These are phyloP conservation scores for Malassezia slooffiae DNA, from an alignment of 1,284 basidiomycete species.

Conservation along the genomic window DNA sequence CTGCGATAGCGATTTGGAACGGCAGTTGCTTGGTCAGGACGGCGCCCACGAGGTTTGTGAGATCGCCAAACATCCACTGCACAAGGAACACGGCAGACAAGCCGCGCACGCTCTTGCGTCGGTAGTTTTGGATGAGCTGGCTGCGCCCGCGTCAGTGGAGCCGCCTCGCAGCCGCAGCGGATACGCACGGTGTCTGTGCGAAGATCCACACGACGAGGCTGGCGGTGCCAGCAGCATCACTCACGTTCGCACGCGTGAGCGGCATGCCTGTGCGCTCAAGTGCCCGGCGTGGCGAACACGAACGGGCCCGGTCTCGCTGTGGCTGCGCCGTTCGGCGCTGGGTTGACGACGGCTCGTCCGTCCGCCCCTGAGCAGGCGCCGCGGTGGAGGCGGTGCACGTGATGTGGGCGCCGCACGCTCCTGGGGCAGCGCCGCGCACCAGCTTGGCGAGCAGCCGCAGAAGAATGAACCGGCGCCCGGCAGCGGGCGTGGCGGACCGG, in stretches of 20 bases:
- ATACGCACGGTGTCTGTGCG: constrained; percentile 35
- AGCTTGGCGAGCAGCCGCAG: too few relatives aligned
- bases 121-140: constrained; percentile 40
- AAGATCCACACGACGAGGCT: constrained; percentile 42
- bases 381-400: too few relatives aligned
- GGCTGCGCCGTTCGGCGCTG: too few relatives aligned
- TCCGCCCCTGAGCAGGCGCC: too few relatives aligned
- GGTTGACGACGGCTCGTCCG: too few relatives aligned
- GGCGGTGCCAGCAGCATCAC: constrained; percentile 24
- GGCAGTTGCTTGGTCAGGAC: constrained; percentile 38
- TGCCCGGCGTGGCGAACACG: too few relatives aligned
- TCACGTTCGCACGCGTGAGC: too few relatives aligned
- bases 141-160: background rate
- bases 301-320: too few relatives aligned
- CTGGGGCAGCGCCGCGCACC: too few relatives aligned
- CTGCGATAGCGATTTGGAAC: constrained; percentile 36
- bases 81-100: constrained; percentile 39
- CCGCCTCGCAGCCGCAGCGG: background rate
- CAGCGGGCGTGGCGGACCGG: constrained; percentile 27
- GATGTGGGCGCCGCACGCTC: too few relatives aligned
- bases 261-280: too few relatives aligned
- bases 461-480: constrained; percentile 30
- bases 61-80: constrained; percentile 44
- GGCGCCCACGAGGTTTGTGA: constrained; percentile 40
- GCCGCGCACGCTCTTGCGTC: constrained; percentile 30